Evolutionary conservation across 2,329 filamentous ascomycete species (phyloP).

Genomic region (Daldinia sp.): DNA sequence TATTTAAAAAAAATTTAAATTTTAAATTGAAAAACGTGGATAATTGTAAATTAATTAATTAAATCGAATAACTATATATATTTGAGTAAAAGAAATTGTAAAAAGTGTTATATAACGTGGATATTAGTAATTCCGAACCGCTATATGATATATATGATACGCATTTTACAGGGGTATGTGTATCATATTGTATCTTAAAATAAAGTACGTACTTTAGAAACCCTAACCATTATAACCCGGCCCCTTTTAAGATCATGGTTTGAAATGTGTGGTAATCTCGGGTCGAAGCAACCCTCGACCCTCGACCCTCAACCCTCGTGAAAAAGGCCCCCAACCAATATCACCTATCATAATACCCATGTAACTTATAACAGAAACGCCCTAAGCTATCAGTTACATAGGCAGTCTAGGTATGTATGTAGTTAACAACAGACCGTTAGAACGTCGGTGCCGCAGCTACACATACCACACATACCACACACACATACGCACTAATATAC

Average conservation of each 20-base stretch:
- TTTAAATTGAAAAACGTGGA: too few species aligned
- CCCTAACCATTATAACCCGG: constrained; percentile 51
- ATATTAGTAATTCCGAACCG: too few species aligned
- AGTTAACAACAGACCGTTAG: constrained; percentile 28
- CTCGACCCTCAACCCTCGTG: constrained; percentile 41
- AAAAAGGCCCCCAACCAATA: constrained; percentile 39
- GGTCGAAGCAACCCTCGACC: constrained; percentile 49
- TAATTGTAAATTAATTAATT: too few species aligned
- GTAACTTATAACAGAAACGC: constrained; percentile 19
- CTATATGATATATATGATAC: too few species aligned
- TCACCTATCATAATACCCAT: constrained; percentile 34
- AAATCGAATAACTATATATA: too few species aligned
- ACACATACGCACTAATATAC: not conserved
- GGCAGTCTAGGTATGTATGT: too few species aligned
- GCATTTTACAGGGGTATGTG: too few species aligned
- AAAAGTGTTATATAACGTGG: too few species aligned
- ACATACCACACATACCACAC: not conserved
- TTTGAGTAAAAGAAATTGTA: too few species aligned
- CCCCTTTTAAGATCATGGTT: constrained; percentile 50
- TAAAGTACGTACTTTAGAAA: too few species aligned
- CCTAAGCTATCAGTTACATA: constrained; percentile 29
- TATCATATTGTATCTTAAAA: too few species aligned
- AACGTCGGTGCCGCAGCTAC: constrained; percentile 13
- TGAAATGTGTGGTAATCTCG: constrained; percentile 53
- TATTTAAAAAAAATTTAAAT: too few species aligned